A percentile compares a stretch with the other conserved stretches of the same genome.
These are phyloP conservation scores for Lactarius hengduanensis DNA, from an alignment of 768 basidiomycete genomes.

Conservation along the genomic window DNA sequence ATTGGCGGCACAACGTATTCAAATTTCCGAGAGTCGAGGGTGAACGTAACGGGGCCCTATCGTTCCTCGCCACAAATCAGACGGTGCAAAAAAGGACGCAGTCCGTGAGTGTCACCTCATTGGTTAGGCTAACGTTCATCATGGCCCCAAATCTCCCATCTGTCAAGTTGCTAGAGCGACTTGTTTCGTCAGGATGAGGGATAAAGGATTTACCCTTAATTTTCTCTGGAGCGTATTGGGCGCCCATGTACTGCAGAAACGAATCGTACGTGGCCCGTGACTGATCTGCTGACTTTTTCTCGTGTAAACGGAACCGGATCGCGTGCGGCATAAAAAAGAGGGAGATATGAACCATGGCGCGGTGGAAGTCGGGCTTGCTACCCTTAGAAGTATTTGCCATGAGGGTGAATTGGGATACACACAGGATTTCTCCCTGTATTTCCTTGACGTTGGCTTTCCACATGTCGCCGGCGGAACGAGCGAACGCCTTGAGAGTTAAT, in stretches of 20 bases:
- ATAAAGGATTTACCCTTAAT: constrained; percentile 63
- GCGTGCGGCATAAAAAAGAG: constrained; percentile 1
- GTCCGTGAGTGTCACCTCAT: constrained; percentile 59
- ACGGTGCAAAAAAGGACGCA: constrained; percentile 11
- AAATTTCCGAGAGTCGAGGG: constrained; percentile 77
- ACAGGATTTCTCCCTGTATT: constrained; percentile 85
- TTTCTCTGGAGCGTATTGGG: constrained; percentile 67
- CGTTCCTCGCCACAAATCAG: constrained; percentile 16
- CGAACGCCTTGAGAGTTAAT: constrained; percentile 71
- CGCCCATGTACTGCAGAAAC: constrained; percentile 67
- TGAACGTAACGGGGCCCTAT: constrained; percentile 84
- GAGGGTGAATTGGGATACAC: constrained; percentile 93
- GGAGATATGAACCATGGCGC: constrained; percentile 67
- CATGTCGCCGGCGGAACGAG: constrained; percentile 58
- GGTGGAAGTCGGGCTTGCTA: constrained; percentile 89
- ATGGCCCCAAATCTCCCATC: constrained; percentile 96
- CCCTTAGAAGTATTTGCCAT: constrained; percentile 86
- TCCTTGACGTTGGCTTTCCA: constrained; percentile 92
- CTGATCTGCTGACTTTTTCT: constrained; percentile 56
- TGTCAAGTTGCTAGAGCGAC: constrained; percentile 35
- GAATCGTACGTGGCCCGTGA: constrained; percentile 68
- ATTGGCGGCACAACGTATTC: constrained; percentile 48
- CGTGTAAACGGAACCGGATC: constrained; percentile 1
- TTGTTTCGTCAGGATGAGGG: constrained; percentile 6
- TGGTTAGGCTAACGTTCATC: constrained; percentile 88